These are phyloP conservation scores for Colletotrichum tabaci DNA, from an alignment of 2,329 filamentous ascomycete species.

Conservation along the genomic window DNA sequence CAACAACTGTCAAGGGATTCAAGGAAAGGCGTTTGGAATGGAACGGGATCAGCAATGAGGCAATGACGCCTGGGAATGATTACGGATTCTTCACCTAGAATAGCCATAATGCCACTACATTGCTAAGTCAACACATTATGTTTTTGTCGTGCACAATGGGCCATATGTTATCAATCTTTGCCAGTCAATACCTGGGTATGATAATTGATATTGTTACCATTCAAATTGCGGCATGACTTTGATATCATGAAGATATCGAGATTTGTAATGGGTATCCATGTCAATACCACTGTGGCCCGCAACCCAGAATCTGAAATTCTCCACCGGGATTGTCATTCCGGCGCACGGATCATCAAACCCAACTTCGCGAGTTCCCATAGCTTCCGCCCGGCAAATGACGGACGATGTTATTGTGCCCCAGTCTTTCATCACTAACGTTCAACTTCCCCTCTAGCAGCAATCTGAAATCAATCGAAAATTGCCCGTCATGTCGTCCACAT, in stretches of 20 bases:
- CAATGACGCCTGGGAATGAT: constrained; percentile 26
- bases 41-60: constrained; percentile 32
- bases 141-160: too few relatives aligned
- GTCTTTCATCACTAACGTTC: background rate
- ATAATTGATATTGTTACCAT: too few relatives aligned
- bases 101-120: constrained; percentile 42
- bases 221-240: background rate
- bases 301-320: background rate
- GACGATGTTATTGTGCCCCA: background rate
- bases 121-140: background rate
- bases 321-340: background rate
- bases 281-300: too few relatives aligned
- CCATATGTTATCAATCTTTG: background rate
- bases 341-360: constrained; percentile 22
- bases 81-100: constrained; percentile 25
- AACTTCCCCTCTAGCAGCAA: background rate
- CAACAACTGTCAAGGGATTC: constrained; percentile 33
- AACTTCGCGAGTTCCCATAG: constrained; percentile 8
- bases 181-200: too few relatives aligned
- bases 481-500: constrained; percentile 42
- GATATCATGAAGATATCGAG: too few relatives aligned
- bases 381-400: too few relatives aligned
- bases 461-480: background rate
- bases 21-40: constrained; percentile 36
- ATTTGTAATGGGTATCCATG: background rate